These are phyloP conservation scores for Lactifluus pinguis DNA, from an alignment of 768 basidiomycete genomes.

Conservation along the genomic window DNA sequence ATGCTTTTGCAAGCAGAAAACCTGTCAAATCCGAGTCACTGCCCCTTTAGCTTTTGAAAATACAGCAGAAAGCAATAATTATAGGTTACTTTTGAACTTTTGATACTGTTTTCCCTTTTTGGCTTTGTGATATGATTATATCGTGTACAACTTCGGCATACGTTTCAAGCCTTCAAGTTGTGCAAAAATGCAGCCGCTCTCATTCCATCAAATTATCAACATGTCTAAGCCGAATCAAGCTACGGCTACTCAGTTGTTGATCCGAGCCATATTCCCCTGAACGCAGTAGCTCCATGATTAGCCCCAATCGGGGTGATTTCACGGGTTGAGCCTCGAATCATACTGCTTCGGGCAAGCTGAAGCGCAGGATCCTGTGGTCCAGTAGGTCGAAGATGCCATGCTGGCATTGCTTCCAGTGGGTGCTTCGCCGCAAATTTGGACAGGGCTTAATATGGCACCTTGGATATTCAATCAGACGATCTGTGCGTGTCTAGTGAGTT, in stretches of 20 bases:
- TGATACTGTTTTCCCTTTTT: too few species aligned
- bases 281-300: neutral
- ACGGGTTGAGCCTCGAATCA: neutral
- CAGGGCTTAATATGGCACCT: neutral
- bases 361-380: neutral
- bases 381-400: neutral
- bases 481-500: neutral
- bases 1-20: too few species aligned
- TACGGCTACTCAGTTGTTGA: neutral
- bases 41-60: too few species aligned
- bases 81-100: too few species aligned
- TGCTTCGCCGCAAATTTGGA: neutral
- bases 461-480: neutral
- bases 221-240: neutral
- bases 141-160: too few species aligned
- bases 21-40: too few species aligned
- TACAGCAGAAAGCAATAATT: too few species aligned
- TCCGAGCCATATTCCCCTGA: neutral
- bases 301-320: too few species aligned
- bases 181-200: neutral
- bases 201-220: neutral
- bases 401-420: too few species aligned
- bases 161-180: neutral
- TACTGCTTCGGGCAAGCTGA: conserved; percentile 3
- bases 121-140: too few species aligned